Percentiles rank a stretch among this genome's conserved stretches.
Evolutionary conservation across 176 grass and related monocot genomes (phyloP).

Genomic region (Bothriochloa decipiens): DNA sequence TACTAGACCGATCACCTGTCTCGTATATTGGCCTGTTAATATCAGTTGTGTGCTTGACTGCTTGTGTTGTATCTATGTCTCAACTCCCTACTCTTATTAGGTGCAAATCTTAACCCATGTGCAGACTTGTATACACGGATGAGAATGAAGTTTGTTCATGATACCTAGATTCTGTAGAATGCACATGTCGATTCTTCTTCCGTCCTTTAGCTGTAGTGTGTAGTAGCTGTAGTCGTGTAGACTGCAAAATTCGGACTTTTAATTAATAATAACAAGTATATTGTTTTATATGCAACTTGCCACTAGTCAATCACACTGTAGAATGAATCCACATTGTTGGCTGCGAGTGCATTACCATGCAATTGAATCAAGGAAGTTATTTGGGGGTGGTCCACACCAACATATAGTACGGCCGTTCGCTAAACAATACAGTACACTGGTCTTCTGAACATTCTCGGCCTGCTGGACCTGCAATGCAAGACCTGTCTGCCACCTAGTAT

Average conservation of each 20-base stretch:
- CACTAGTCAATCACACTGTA: slow-evolving; percentile 3
- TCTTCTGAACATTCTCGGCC: slow-evolving; percentile 18
- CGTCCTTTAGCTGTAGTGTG: neutral
- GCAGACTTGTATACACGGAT: slow-evolving; percentile 14
- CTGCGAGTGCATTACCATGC: neutral
- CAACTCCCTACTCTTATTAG: neutral
- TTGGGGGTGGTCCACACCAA: neutral
- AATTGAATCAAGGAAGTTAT: slow-evolving; percentile 20
- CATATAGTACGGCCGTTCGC: neutral
- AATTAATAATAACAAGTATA: neutral
- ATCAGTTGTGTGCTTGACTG: neutral
- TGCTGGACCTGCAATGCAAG: slow-evolving; percentile 21
- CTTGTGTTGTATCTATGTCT: slow-evolving; percentile 15
- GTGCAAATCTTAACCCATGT: neutral
- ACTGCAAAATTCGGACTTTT: neutral
- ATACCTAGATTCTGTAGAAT: slow-evolving; percentile 22
- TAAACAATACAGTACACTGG: neutral
- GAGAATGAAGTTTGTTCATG: neutral
- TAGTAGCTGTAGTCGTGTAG: neutral
- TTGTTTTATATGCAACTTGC: slow-evolving; percentile 20
- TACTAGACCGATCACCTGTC: slow-evolving; percentile 28
- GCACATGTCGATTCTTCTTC: slow-evolving; percentile 13
- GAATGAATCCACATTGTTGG: neutral
- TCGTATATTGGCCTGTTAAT: slow-evolving; percentile 31
- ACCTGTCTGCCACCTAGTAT: too few relatives aligned